Base-by-base conservation (phyloP, 2,329 filamentous ascomycete species). In the Neoarthrinium moseri region DNA sequence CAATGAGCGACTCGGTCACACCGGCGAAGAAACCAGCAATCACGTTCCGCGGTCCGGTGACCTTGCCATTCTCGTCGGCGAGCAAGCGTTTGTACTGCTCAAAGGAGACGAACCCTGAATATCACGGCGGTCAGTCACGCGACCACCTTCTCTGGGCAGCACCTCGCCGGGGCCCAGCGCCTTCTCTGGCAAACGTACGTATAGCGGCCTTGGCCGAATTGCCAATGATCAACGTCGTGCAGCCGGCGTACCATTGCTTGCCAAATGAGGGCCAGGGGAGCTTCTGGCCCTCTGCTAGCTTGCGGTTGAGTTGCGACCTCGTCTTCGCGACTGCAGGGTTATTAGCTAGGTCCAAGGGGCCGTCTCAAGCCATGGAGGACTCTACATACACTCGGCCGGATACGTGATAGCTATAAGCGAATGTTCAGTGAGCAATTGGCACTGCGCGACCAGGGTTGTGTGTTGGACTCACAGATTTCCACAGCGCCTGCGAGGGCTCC, bases 121-220 rank as follows among this genome's bases (percentile, higher is more conserved):
- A 12, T 5, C 13, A 5, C 17, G 26, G 12, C 12, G n/a, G 43
- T 41, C 21, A 49, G 46, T 30, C n/a, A 43, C 39, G 27, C 39
- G 39, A 41, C 23, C 38, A 32, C 7, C 4, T 29, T n/a, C 26
- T n/a, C 8, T 7, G 26, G n/a, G 26, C 38, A 35, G 32, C 8
- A 35, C 10, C n/a, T n/a, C n/a, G n/a, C 15, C 11, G 3, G 17
- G n/a, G 38, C 12, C 6, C 5, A 43, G 20, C 7, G n/a, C 4
- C 8, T n/a, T 8, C 8, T 23, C 7, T 27, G 5, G 22, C 12
- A 6, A 4, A 76, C 86, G 50, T 79, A 91, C 91, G 86, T 52
- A 97, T 95, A 49, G 91, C 94, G 29, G 94, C 94, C 74, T 99
- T 99, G 64, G 94, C 78, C 43, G 91, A 95, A 71, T 99, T 99